Percentiles rank a stretch among this genome's conserved stretches.
Conservation (phyloP, 2,329 filamentous ascomycete species). For the Calonectria multiphialidica region DNA sequence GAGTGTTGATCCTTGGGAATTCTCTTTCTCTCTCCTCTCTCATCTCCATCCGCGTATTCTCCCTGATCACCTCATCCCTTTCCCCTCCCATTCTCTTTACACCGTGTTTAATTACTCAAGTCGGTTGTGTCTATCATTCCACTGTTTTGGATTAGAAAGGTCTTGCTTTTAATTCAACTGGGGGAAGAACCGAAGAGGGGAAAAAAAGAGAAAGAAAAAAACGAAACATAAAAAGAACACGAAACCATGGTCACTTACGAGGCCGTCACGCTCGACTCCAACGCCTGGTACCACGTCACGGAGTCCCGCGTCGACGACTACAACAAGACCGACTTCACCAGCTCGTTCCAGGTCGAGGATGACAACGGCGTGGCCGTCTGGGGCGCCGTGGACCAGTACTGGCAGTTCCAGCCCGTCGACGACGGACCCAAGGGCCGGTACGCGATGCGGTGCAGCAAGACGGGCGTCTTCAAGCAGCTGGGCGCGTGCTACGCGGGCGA, state of each 20-base stretch:
- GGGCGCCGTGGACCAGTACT: slow-evolving; percentile 30
- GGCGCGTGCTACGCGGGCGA: slow-evolving; percentile 41
- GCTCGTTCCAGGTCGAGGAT: slow-evolving; percentile 33
- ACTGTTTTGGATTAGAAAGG: too few species aligned
- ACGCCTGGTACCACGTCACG: slow-evolving; percentile 51
- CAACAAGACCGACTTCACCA: slow-evolving; percentile 32
- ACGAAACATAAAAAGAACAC: neutral
- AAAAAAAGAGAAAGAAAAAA: neutral
- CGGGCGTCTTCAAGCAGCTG: slow-evolving; percentile 45
- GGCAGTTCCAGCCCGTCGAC: slow-evolving; percentile 46
- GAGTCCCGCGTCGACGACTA: slow-evolving; percentile 50
- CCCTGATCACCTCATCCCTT: too few species aligned
- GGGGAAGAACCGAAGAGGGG: neutral
- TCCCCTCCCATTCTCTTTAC: neutral
- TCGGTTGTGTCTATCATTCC: too few species aligned
- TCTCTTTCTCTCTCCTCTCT: neutral
- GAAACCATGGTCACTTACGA: slow-evolving; percentile 25
- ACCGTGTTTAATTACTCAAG: neutral
- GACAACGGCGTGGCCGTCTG: slow-evolving; percentile 40
- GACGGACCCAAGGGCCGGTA: slow-evolving; percentile 44
- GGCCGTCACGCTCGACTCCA: slow-evolving; percentile 47
- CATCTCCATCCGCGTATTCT: neutral
- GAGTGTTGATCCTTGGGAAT: neutral
- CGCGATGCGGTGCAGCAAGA: slow-evolving; percentile 44
- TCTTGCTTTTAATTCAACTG: neutral